Base-by-base conservation (phyloP, 2,329 filamentous ascomycete species). In the Penicillium concentricum region DNA sequence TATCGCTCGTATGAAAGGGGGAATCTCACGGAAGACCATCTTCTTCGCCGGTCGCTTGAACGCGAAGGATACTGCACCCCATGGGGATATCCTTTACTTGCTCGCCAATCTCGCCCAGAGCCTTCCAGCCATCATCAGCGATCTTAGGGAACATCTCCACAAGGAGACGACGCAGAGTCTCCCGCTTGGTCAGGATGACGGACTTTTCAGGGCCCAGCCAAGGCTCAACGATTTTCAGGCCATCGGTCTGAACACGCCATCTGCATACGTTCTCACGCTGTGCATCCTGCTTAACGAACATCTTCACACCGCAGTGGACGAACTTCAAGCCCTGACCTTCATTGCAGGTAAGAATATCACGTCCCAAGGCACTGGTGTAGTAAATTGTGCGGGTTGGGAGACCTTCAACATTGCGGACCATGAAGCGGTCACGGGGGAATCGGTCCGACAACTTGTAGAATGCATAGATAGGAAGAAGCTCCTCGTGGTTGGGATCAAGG, bases 281-380 rank as follows among this genome's bases (percentile, higher is more conserved):
- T 0, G 91, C 89, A 69, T 97, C 92, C 74, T 97, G 93, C 80
- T 96, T 96, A 81, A 97, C 94, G 73, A 96, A 99, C 91, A 97
- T 97, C 78, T 96, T 96, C 34, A 99, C 92, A 62, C 94, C 94
- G 49, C 89, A 93, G 76, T 99, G 94, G 48, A 99, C 90, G 71
- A 99, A 96, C 73, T 94, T 96, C 75, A 97, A 88, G 44, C 92
- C 92, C 28, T 89, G 87, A 42, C 91, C 90, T 74, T 97, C 92
- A 72, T 99, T 99, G 70, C 88, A 84, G 4, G 82, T 84, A 4
- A 99, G 82, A 52, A 99, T 94, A 62, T 93, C 89, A 32, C 92
- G 89, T 22, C 91, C 88, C 13, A 97, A 82, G 5, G 85, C 84
- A 35, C 89, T 92, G 12, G 92, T 95, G 80, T 97, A 99, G 82